Base-by-base conservation (phyloP, 2,329 filamentous ascomycete genomes). In the Colletotrichum somersetense region DNA sequence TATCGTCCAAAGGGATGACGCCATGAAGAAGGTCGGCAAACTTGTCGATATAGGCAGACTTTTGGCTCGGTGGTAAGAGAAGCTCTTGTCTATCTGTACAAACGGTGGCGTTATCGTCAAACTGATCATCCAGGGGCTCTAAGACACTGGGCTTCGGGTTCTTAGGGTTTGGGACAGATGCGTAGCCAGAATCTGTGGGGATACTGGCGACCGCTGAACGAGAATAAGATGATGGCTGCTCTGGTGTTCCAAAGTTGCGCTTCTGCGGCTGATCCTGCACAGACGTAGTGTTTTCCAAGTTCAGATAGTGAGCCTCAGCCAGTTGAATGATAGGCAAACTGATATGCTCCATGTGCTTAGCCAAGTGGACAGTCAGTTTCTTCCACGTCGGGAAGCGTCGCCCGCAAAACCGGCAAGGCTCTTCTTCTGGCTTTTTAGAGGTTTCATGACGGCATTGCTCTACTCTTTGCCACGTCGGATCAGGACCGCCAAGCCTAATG, bases 331-430 rank as follows among this genome's bases (percentile, higher is more conserved):
- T 89, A 0, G 95, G 95, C 78, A 97, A 88, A 77, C 93, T 93
- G 78, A 97, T 93, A 75, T 94, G 91, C 81, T 97, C 94, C 94
- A 98, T 96, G 80, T 98, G 95, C 81, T 96, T 96, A 61, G 94
- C 94, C 79, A 97, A 83, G 81, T 97, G 95, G 23, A 96, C 94
- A 0, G 93, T 97, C 72, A 97, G 84, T 83, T 97, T 97, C 86
- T 97, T 97, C 94, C 94, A 97, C 52, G 90, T 93, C 44, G 89
- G 90, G 80, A 94, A 95, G 16, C 89, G 86, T 80, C 92, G 95
- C 72, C 92, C 92, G 78, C 95, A 97, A 84, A 97, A 97, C 53
- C 93, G 90, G 81, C 95, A 98, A 18, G 93, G 89, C 81, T 97
- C 95, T 14, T 94, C 89, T 64, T 89, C 88, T 3, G 93, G 92